Evolutionary conservation across 75 land plant genomes (phyloP).

Genomic region (Larix kaempferi): DNA sequence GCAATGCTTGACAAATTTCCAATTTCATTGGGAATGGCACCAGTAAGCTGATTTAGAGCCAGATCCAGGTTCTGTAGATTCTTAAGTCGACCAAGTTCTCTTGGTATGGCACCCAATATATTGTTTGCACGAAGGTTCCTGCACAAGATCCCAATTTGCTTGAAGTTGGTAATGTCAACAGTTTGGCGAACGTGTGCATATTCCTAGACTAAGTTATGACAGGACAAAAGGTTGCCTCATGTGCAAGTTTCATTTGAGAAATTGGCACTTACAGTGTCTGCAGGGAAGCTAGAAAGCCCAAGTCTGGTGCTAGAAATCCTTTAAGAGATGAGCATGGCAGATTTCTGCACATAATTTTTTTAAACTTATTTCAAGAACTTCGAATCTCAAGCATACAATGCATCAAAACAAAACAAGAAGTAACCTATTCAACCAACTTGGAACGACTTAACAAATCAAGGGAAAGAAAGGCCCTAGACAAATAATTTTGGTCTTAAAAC

Average conservation of each 20-base stretch:
- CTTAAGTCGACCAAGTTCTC: conserved; percentile 45
- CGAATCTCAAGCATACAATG: neutral
- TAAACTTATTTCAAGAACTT: neutral
- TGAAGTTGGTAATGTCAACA: neutral
- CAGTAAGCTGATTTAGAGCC: conserved; percentile 43
- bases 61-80: conserved; percentile 48
- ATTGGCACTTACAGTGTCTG: conserved; percentile 36
- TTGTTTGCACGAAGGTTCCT: conserved; percentile 48
- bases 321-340: conserved; percentile 38
- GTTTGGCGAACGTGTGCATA: neutral
- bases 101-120: conserved; percentile 46
- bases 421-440: neutral
- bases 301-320: conserved; percentile 50
- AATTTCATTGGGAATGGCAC: conserved; percentile 48
- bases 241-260: neutral
- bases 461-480: neutral
- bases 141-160: conserved; percentile 1
- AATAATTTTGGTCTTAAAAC: neutral
- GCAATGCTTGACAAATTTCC: conserved; percentile 37
- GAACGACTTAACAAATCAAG: neutral
- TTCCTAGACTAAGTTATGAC: neutral
- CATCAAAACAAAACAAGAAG: neutral
- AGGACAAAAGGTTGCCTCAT: neutral
- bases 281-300: conserved; percentile 30
- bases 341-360: conserved; percentile 30